phyloP scores from a whole-genome alignment of 495 filamentous ascomycete genomes.

The Annulohypoxylon stygium region DNA sequence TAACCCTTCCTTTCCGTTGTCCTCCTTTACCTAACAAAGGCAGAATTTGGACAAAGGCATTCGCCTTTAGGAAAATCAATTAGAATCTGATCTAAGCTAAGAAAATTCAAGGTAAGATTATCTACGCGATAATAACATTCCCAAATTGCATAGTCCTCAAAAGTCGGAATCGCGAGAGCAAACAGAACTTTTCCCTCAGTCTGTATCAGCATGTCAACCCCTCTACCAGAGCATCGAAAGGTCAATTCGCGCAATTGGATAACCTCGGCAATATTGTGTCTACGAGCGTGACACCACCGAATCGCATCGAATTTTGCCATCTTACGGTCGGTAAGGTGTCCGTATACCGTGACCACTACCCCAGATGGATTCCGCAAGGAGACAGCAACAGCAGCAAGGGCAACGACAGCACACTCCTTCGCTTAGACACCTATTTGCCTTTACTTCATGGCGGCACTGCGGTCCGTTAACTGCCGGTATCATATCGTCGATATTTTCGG shows the following conservation, averaged over 20 bases:
- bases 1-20: not conserved
- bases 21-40: slow-evolving; percentile 3
- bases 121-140: not conserved
- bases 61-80: not conserved
- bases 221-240: not conserved
- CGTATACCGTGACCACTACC: not conserved
- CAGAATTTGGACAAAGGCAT: slow-evolving; percentile 23
- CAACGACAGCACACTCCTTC: slow-evolving; percentile 33
- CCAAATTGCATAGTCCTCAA: not conserved
- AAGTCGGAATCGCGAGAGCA: not conserved
- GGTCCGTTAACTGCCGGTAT: slow-evolving; percentile 62
- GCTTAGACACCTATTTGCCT: slow-evolving; percentile 72
- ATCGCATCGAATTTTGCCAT: not conserved
- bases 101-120: slow-evolving; percentile 5
- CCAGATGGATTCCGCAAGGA: slow-evolving; percentile 53
- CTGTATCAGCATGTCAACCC: not conserved
- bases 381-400: slow-evolving; percentile 5
- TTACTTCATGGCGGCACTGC: slow-evolving; percentile 75
- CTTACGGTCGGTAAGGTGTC: not conserved
- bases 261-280: not conserved
- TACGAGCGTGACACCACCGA: not conserved
- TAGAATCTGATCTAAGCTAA: not conserved
- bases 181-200: not conserved
- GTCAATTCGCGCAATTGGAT: not conserved
- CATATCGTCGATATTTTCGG: slow-evolving; percentile 70